Evolutionary conservation across 805 yeast species (phyloP).

Genomic region (Hanseniaspora mollemarum): DNA sequence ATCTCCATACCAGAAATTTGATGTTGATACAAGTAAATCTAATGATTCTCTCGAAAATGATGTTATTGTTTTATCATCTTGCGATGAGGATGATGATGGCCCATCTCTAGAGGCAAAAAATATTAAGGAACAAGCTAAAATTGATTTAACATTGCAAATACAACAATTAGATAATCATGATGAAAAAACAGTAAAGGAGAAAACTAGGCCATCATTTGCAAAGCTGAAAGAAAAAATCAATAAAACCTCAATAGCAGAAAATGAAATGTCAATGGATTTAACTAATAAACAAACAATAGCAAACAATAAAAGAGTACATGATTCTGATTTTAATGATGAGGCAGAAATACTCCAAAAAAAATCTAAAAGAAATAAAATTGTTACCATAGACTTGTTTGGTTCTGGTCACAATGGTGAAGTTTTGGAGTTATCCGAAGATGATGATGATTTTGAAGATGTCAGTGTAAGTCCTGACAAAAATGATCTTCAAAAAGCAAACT

Average conservation of each 20-base stretch:
- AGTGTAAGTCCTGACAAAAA: background rate
- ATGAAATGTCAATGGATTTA: conserved; percentile 9
- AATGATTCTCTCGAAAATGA: background rate
- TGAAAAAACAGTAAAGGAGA: conserved; percentile 17
- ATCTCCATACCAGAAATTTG: background rate
- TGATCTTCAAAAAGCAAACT: background rate
- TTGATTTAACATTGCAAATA: background rate
- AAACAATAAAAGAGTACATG: conserved; percentile 17
- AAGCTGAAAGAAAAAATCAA: conserved; percentile 24
- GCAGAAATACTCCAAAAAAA: conserved; percentile 6
- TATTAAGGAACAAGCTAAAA: background rate
- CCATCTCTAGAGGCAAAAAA: background rate
- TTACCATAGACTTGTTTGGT: conserved; percentile 42
- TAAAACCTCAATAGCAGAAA: conserved; percentile 16
- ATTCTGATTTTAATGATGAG: conserved; percentile 26
- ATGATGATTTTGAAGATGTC: background rate
- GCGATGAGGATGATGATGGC: background rate
- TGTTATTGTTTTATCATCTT: background rate
- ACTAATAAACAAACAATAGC: conserved; percentile 12
- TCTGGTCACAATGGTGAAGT: conserved; percentile 31
- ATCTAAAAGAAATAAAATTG: conserved; percentile 34
- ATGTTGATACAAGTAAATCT: background rate
- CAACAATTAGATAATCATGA: background rate
- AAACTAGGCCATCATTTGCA: conserved; percentile 19
- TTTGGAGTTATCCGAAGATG: background rate